A percentile compares a stretch with the other conserved stretches of the same genome.
Evolutionary conservation across 768 basidiomycete species (phyloP).

Genomic region (Tricholoma sp.): DNA sequence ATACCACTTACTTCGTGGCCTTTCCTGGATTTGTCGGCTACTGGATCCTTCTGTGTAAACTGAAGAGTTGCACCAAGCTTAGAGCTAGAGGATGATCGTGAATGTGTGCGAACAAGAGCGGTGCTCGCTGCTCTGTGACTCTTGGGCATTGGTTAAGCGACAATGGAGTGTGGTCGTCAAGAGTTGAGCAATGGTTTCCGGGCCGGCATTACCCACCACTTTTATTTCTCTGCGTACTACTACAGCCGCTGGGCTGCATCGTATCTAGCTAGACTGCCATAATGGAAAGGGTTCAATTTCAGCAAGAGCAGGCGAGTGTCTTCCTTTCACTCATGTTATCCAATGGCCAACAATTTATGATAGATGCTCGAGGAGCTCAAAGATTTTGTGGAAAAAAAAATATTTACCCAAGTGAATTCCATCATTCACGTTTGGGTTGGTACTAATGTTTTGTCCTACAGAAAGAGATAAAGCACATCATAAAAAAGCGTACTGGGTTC

Average conservation of each 20-base stretch:
- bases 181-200: conserved; percentile 2
- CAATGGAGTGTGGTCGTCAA: not conserved
- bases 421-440: not conserved
- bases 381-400: conserved; percentile 77
- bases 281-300: conserved; percentile 94
- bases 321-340: not conserved
- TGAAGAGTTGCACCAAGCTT: conserved; percentile 58
- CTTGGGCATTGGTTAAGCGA: conserved; percentile 47
- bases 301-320: conserved; percentile 76
- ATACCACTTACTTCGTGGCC: conserved; percentile 40
- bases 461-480: conserved; percentile 79
- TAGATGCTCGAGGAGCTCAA: conserved; percentile 95
- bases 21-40: conserved; percentile 52
- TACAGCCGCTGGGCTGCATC: no score
- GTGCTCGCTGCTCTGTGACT: conserved; percentile 40
- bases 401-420: conserved; percentile 70
- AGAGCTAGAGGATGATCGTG: conserved; percentile 58
- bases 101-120: conserved; percentile 52
- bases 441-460: conserved; percentile 24
- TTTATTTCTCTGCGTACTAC: no score
- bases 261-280: no score
- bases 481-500: conserved; percentile 78
- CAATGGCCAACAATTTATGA: conserved; percentile 7
- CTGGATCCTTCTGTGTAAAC: conserved; percentile 61
- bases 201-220: conserved; percentile 1